Base-by-base conservation (phyloP, 2,329 filamentous ascomycete genomes). In the Fusarium chuoi region DNA sequence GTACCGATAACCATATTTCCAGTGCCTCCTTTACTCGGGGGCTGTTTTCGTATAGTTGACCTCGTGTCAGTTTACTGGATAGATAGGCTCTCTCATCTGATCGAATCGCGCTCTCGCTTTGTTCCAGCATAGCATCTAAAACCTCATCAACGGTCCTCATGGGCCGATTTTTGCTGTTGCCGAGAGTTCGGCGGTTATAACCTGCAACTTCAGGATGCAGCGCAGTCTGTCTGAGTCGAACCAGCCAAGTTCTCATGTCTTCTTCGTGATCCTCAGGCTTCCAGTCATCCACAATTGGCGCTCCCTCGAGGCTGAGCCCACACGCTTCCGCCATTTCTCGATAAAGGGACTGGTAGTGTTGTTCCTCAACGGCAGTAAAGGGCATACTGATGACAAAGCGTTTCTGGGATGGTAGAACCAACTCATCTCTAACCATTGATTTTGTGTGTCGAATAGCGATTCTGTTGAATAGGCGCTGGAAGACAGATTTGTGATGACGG, bases 391-490 rank as follows among this genome's bases (percentile, higher is more conserved):
- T 94, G 17, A 97, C 92, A 71, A 94, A 91, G 15, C 96, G 91
- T 78, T 93, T 95, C 79, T 99, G 96, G 1, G 90, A 86, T 15
- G 96, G 96, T 17, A 99, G 82, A 5, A 86, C 86, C 42, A 98
- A 87, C 77, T 99, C 95, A 65, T 93, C 87, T 42, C 94, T 89
- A 14, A 98, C 90, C 30, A 90, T 87, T 30, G 92, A 90, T 81
- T 98, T 99, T 6, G 92, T 97, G 80, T 99, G 96, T 3, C 96
- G 90, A 58, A 98, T 83, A 7, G 94, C 89, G 46, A 98, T 90
- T 3, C 83, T 85, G 24, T 88, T 86, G 79, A 98, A 95, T 2
- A 98, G 86, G 2, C 86, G 82, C 48, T 86, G 86, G 75, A 98
- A 95, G 0, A 91, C 82, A 22, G 87, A 80, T 71, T 91, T 90